These are phyloP conservation scores for Hyaloscypha hepaticicola DNA, from an alignment of 495 filamentous ascomycete genomes.

Conservation along the genomic window DNA sequence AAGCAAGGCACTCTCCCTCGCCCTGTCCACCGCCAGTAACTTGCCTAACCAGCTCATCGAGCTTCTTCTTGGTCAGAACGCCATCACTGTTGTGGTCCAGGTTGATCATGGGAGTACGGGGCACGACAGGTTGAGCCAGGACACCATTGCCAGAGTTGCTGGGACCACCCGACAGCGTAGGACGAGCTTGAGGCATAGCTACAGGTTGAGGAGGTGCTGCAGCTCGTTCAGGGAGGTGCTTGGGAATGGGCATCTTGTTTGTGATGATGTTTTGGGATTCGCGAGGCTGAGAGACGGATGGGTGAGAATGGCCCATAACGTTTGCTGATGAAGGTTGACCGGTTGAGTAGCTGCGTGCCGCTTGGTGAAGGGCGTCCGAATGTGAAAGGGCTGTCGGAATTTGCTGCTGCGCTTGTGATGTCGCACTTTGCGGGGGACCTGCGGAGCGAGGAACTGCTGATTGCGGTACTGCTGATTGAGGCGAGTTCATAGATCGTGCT, in stretches of 20 bases:
- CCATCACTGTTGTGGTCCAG: constrained; percentile 88
- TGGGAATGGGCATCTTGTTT: constrained; percentile 73
- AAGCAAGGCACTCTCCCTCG: constrained; percentile 67
- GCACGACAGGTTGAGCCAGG: constrained; percentile 81
- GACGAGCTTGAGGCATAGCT: constrained; percentile 64
- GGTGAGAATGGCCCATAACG: constrained; percentile 52
- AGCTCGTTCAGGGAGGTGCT: constrained; percentile 62
- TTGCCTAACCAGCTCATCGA: constrained; percentile 91
- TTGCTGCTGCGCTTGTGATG: constrained; percentile 38
- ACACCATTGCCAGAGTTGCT: constrained; percentile 69
- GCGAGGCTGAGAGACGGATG: constrained; percentile 46
- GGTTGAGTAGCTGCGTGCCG: constrained; percentile 57
- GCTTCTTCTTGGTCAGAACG: constrained; percentile 90
- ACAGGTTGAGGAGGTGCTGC: constrained; percentile 69
- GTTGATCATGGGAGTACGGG: constrained; percentile 75
- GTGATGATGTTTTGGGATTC: constrained; percentile 45
- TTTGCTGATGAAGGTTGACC: constrained; percentile 32
- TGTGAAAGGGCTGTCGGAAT: constrained; percentile 55
- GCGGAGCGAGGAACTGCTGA: constrained; percentile 31
- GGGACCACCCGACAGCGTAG: constrained; percentile 75
- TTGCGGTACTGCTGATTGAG: constrained; percentile 37
- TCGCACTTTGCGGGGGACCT: constrained; percentile 33
- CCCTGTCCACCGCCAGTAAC: constrained; percentile 80
- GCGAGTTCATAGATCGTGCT: constrained; percentile 39
- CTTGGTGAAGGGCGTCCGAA: constrained; percentile 59